Percentiles rank a stretch among this genome's conserved stretches.
Conservation (phyloP, 345 rosid genomes). For the Salix dunnii region DNA sequence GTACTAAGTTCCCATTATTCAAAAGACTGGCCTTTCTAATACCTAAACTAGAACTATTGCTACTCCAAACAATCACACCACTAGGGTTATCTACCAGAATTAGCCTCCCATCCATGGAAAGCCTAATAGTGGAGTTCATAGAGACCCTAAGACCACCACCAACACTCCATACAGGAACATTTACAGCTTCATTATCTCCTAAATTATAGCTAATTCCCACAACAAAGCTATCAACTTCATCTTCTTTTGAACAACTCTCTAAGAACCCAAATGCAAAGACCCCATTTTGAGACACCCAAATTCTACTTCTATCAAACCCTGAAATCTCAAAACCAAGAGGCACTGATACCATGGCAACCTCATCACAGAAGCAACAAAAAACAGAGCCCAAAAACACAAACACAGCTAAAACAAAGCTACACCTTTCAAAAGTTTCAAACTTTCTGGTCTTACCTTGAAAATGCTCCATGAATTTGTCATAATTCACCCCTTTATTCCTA, state of each 20-base stretch:
- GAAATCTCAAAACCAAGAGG: slow-evolving; percentile 41
- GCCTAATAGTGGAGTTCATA: slow-evolving; percentile 34
- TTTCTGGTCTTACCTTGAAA: slow-evolving; percentile 19
- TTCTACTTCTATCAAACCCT: slow-evolving; percentile 32
- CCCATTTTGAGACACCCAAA: slow-evolving; percentile 38
- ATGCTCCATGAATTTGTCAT: slow-evolving; percentile 19
- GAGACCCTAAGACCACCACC: slow-evolving; percentile 37
- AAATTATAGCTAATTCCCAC: slow-evolving; percentile 40
- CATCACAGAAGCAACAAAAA: slow-evolving; percentile 20
- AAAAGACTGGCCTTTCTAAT: slow-evolving; percentile 36
- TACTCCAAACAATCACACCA: slow-evolving; percentile 34
- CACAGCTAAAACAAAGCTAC: slow-evolving; percentile 16
- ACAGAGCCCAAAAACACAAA: slow-evolving; percentile 26
- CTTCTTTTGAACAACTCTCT: slow-evolving; percentile 11
- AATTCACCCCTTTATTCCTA: slow-evolving; percentile 1
- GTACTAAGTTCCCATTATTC: slow-evolving; percentile 35
- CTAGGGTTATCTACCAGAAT: slow-evolving; percentile 31
- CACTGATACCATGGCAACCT: slow-evolving; percentile 31
- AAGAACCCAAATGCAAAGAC: slow-evolving; percentile 39
- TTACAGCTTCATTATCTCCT: slow-evolving; percentile 25
- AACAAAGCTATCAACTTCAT: slow-evolving; percentile 25
- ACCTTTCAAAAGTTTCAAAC: slow-evolving; percentile 2
- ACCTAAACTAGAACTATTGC: slow-evolving; percentile 33
- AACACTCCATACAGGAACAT: slow-evolving; percentile 36
- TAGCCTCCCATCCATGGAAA: slow-evolving; percentile 37